Conservation (phyloP, 345 rosid genomes). For the Populus davidiana region DNA sequence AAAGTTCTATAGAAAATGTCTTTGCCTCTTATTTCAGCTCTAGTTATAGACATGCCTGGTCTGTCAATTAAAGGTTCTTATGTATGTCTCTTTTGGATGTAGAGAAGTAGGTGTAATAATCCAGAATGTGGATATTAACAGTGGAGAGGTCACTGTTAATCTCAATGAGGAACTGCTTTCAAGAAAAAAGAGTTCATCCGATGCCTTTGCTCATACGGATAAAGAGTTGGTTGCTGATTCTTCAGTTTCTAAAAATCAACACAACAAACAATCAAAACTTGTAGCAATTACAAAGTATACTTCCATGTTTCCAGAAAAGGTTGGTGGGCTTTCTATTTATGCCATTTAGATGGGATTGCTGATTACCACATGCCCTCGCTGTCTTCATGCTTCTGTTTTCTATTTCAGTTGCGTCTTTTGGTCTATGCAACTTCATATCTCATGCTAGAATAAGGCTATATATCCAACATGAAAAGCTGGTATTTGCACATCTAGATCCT, state of each 20-base stretch:
- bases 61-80: slow-evolving; percentile 11
- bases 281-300: slow-evolving; percentile 55
- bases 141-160: slow-evolving; percentile 68
- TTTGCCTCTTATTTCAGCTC: neutral
- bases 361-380: neutral
- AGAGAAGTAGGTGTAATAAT: slow-evolving; percentile 79
- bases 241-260: slow-evolving; percentile 39
- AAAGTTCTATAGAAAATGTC: neutral
- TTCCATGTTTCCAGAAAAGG: slow-evolving; percentile 85
- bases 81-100: slow-evolving; percentile 30
- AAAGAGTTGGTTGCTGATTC: slow-evolving; percentile 35
- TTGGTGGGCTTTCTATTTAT: slow-evolving; percentile 31
- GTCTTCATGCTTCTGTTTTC: neutral
- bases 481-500: neutral
- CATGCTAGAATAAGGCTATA: too few species aligned
- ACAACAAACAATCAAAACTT: slow-evolving; percentile 43
- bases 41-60: slow-evolving; percentile 10
- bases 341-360: too few species aligned
- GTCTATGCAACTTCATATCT: neutral
- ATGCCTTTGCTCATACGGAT: slow-evolving; percentile 36
- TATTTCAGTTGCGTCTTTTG: neutral
- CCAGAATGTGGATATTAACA: slow-evolving; percentile 58
- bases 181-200: slow-evolving; percentile 50
- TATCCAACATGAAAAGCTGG: neutral
- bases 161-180: slow-evolving; percentile 70